phyloP scores from a whole-genome alignment of 192 early-diverging fungal species.

The Linnemannia exigua region DNA sequence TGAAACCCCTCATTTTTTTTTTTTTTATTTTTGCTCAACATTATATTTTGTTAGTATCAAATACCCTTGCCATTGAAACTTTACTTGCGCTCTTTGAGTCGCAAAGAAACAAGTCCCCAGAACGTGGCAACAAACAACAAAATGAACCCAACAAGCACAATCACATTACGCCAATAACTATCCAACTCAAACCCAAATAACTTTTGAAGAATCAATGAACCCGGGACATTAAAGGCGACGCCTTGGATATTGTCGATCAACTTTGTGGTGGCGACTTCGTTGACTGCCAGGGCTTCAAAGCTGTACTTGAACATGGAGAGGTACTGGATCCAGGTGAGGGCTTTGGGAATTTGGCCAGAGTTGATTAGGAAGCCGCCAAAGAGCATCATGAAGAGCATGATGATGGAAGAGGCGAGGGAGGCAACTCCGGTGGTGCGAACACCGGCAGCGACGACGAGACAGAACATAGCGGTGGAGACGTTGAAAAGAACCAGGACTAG shows the following conservation, averaged over 20 bases:
- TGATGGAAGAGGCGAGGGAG: constrained; percentile 72
- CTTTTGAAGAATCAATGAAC: constrained; percentile 29
- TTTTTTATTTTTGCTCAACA: too few species aligned
- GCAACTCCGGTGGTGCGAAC: constrained; percentile 72
- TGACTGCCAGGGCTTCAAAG: constrained; percentile 81
- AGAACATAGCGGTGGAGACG: constrained; percentile 71
- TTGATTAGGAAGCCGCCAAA: constrained; percentile 83
- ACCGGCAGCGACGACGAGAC: constrained; percentile 68
- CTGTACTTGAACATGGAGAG: constrained; percentile 80
- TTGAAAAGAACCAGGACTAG: constrained; percentile 76
- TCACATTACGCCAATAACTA: constrained; percentile 16
- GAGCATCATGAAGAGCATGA: constrained; percentile 82
- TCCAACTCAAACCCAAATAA: constrained; percentile 42
- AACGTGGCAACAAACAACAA: constrained; percentile 13
- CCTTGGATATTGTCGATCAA: constrained; percentile 55
- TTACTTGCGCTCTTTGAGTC: constrained; percentile 36
- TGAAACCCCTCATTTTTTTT: not conserved
- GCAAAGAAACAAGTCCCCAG: constrained; percentile 11
- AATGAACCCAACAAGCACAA: constrained; percentile 16
- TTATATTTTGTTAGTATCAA: too few species aligned
- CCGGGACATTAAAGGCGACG: constrained; percentile 40
- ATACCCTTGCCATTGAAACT: not conserved
- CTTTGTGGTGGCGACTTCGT: constrained; percentile 56
- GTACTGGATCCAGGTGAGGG: constrained; percentile 78
- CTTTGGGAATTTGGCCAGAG: constrained; percentile 73